Evolutionary conservation across 2,329 filamentous ascomycete species (phyloP), one percentile per base, ranked within the genome.

Genomic region (Hymenotorrendiella dingleyae): DNA sequence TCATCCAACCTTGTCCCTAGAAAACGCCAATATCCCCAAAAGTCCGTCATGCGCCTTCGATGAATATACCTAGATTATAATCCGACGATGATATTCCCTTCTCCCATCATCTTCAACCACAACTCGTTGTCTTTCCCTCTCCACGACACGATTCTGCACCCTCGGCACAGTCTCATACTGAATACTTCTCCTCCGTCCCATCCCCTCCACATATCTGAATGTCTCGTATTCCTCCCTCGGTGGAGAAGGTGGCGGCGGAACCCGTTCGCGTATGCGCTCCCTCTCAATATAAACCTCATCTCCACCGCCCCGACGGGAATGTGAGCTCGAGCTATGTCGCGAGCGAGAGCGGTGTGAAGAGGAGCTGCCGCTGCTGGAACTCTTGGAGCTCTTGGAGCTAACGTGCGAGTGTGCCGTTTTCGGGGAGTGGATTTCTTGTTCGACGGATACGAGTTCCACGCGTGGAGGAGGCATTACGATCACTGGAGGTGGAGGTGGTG

Each of bases 201-300:
- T 42, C 9, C 40, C 52, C 29, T 49, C 49, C 6, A 56, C 49
- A 48, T 57, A 57, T 14, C 50, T 37, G 46, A 41, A 57, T 9
- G 49, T 52, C 9, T 52, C 50, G 23, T 44, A 49, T n/a, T 52
- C 47, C 26, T 40, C 38, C 28, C 32, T 39, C 16, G 34, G 33
- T 30, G 26, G 38, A n/a, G 43, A 32, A n/a, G 29, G 17, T 12
- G 36, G 24, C 16, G 36, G 36, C 5, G 36, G 29, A 9, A 48
- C 14, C 33, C 46, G 38, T 27, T 43, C 48, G 20, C 48, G 45
- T 26, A 48, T 48, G 26, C 54, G 42, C 38, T 57, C 54, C 12
- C 53, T 28, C 46, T 58, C 55, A 33, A 58, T 56, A 45, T 55
- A 55, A 1, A 55, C 54, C 32, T 57, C 55, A 8, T 53, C 48